These are phyloP conservation scores for Lactifluus echinatus DNA, from an alignment of 768 basidiomycete genomes.

Conservation along the genomic window DNA sequence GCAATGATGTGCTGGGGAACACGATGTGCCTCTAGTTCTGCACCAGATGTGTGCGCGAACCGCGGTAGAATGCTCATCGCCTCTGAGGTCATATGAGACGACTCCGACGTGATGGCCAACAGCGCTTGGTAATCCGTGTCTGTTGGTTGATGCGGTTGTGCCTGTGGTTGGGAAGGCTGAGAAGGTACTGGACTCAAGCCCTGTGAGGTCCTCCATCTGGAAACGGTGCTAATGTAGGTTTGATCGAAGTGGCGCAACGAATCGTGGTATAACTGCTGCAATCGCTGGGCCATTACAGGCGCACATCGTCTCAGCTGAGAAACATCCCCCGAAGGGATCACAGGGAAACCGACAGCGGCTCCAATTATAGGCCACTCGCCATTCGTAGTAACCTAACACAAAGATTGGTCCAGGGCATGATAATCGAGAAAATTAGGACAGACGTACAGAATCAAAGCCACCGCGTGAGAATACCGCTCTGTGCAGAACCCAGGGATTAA, in stretches of 20 bases:
- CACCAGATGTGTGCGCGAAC: conserved; percentile 14
- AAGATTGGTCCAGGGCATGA: not conserved
- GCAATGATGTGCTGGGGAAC: conserved; percentile 5
- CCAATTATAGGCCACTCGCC: conserved; percentile 13
- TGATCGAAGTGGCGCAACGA: conserved; percentile 7
- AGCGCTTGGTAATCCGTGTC: conserved; percentile 13
- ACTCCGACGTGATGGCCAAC: not conserved
- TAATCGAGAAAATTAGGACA: not conserved
- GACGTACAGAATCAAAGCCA: conserved; percentile 7
- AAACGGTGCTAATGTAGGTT: not conserved
- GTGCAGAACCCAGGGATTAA: conserved; percentile 10
- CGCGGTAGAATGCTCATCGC: conserved; percentile 15
- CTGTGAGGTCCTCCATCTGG: not conserved
- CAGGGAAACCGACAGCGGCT: conserved; percentile 1
- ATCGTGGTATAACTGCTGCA: conserved; percentile 5
- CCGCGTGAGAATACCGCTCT: not conserved
- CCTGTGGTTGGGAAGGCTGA: conserved; percentile 1
- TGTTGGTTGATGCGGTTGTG: conserved; percentile 8
- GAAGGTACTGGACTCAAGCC: not conserved
- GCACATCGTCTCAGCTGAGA: conserved; percentile 1
- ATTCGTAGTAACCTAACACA: conserved; percentile 1
- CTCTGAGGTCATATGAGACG: not conserved
- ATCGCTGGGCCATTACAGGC: not conserved
- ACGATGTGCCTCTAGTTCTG: conserved; percentile 11
- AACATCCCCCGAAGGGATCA: not conserved